Evolutionary conservation across 805 yeast genomes (phyloP).

Genomic region (Hermanozyma aechmeae): DNA sequence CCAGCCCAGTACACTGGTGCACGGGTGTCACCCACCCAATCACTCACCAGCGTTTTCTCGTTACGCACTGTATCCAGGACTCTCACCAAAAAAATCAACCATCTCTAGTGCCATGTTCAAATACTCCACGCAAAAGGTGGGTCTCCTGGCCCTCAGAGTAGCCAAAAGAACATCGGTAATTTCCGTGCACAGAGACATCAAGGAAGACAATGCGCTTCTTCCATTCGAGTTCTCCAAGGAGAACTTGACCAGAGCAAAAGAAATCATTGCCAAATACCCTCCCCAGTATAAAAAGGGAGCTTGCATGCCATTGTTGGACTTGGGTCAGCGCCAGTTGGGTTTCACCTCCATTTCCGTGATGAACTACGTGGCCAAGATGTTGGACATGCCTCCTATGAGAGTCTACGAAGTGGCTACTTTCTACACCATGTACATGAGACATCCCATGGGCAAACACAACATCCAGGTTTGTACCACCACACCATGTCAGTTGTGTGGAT

Average conservation of each 20-base stretch:
- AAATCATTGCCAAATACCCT: conserved; percentile 72
- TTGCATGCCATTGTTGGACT: conserved; percentile 76
- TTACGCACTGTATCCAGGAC: conserved; percentile 7
- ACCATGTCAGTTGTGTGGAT: conserved; percentile 79
- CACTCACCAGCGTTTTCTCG: conserved; percentile 6
- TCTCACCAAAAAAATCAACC: background rate
- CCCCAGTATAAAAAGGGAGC: conserved; percentile 83
- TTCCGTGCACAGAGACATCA: conserved; percentile 67
- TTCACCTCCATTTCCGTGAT: conserved; percentile 79
- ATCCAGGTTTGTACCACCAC: conserved; percentile 85
- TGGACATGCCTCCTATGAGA: conserved; percentile 91
- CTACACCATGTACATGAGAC: conserved; percentile 83
- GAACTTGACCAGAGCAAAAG: conserved; percentile 60
- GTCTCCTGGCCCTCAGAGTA: conserved; percentile 5
- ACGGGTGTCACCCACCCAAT: conserved; percentile 5
- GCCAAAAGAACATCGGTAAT: conserved; percentile 27
- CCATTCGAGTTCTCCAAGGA: conserved; percentile 67
- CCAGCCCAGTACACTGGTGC: no score
- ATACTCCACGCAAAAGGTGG: conserved; percentile 7
- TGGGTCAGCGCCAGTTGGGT: conserved; percentile 83
- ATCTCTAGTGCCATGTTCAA: conserved; percentile 14
- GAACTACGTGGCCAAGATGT: conserved; percentile 79
- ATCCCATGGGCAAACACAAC: conserved; percentile 79
- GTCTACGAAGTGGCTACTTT: conserved; percentile 89
- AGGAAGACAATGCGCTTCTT: conserved; percentile 53